Conservation (phyloP, 2,329 filamentous ascomycete genomes). For the Mycosphaerella sp. region DNA sequence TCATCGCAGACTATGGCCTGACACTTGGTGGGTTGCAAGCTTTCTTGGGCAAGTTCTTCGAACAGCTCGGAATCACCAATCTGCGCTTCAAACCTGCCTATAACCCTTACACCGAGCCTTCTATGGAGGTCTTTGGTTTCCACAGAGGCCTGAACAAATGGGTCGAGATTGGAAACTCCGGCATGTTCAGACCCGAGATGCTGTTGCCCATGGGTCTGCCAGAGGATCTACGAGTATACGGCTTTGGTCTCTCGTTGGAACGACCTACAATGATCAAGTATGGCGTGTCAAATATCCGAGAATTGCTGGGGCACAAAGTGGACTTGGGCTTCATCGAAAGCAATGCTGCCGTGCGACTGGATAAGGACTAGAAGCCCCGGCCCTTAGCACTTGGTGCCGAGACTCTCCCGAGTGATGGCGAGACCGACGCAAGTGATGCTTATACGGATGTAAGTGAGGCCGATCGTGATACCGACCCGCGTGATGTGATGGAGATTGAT, state of each 20-base stretch:
- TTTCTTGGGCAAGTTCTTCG: slow-evolving; percentile 94
- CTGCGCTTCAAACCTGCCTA: slow-evolving; percentile 97
- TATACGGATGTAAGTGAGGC: not conserved
- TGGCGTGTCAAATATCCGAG: slow-evolving; percentile 72
- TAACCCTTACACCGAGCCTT: slow-evolving; percentile 91
- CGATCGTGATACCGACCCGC: not conserved
- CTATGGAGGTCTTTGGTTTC: slow-evolving; percentile 97
- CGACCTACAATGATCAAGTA: slow-evolving; percentile 97
- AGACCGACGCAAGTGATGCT: not conserved
- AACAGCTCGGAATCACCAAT: slow-evolving; percentile 82
- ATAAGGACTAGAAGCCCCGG: slow-evolving; percentile 53
- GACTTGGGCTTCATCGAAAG: slow-evolving; percentile 87
- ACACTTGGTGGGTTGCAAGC: slow-evolving; percentile 88
- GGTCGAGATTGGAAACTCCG: slow-evolving; percentile 96
- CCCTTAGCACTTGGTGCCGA: not conserved
- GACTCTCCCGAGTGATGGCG: not conserved
- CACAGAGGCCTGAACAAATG: slow-evolving; percentile 84
- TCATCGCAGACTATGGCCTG: slow-evolving; percentile 92
- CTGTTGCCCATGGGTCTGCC: slow-evolving; percentile 89
- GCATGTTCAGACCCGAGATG: slow-evolving; percentile 99
- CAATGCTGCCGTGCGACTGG: slow-evolving; percentile 83
- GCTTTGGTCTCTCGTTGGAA: slow-evolving; percentile 87
- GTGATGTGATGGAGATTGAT: not conserved
- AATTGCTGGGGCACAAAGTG: slow-evolving; percentile 90
- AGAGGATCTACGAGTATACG: slow-evolving; percentile 86